These are phyloP conservation scores for Talaromyces sp. DNA, from an alignment of 2,329 filamentous ascomycete species.

Conservation along the genomic window DNA sequence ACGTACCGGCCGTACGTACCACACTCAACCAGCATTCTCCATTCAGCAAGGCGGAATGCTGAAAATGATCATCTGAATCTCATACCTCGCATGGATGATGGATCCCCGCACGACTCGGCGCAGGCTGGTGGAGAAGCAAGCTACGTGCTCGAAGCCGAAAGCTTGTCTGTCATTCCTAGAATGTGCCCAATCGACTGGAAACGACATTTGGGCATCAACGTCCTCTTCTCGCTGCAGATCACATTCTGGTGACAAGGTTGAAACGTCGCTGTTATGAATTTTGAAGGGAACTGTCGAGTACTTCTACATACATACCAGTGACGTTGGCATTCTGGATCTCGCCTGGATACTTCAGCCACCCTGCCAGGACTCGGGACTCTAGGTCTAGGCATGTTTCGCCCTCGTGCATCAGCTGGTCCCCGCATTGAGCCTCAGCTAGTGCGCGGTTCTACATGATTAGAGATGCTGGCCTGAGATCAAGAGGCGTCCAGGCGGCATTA, in stretches of 20 bases:
- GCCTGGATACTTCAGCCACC: not conserved
- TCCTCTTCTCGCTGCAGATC: not conserved
- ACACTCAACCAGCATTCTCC: not conserved
- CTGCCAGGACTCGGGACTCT: not conserved
- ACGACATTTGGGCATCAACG: not conserved
- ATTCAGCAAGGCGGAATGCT: not conserved
- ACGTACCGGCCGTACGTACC: not conserved
- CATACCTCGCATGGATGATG: not conserved
- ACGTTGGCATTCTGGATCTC: not conserved
- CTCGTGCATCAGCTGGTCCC: not conserved
- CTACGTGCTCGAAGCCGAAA: not conserved
- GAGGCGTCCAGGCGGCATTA: not conserved
- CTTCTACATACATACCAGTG: not conserved
- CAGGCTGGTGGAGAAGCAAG: not conserved
- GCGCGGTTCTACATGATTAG: not conserved
- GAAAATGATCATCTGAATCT: not conserved
- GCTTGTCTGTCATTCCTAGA: not conserved
- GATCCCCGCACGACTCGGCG: not conserved
- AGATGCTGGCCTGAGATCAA: not conserved
- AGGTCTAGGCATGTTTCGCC: not conserved
- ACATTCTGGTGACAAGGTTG: not conserved
- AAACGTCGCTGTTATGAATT: not conserved
- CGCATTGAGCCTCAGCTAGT: not conserved
- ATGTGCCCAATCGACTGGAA: not conserved
- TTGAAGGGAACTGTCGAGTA: not conserved